These are phyloP conservation scores for Chlamydomonas incerta DNA, from an alignment of 139 green algal species.

Conservation along the genomic window DNA sequence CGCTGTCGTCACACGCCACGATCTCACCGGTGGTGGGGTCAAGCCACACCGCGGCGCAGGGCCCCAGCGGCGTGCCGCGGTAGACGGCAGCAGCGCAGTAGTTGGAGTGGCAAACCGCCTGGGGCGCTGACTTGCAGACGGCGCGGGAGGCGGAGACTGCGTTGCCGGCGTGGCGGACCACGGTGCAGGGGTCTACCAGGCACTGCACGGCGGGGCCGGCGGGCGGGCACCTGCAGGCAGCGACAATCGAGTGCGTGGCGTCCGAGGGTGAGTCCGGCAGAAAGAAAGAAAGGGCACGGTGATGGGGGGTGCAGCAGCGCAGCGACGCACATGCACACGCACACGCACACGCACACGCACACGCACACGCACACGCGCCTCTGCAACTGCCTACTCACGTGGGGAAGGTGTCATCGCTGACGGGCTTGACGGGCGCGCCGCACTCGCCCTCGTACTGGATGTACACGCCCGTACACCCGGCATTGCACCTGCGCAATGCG, in stretches of 20 bases:
- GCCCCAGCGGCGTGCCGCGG: background rate
- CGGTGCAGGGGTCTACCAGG: background rate
- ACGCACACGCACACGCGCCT: no score
- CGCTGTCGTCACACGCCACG: background rate
- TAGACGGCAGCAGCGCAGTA: slow-evolving; percentile 10
- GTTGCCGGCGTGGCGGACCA: background rate
- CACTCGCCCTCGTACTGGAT: background rate
- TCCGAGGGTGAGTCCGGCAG: no score
- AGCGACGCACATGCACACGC: no score
- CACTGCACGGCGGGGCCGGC: background rate
- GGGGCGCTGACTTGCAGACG: background rate
- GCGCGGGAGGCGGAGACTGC: background rate
- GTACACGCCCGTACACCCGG: background rate
- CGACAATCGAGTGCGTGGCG: no score
- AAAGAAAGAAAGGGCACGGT: no score
- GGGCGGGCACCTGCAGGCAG: no score
- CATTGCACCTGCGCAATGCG: background rate
- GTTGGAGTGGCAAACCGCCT: background rate
- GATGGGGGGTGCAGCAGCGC: no score
- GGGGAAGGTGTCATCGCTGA: no score
- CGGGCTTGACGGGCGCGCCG: no score
- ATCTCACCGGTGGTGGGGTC: background rate
- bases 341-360: no score
- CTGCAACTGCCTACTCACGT: no score
- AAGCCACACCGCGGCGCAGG: slow-evolving; percentile 12